These are phyloP conservation scores for Daldinia childiae DNA, from an alignment of 495 filamentous ascomycete species.

Conservation along the genomic window DNA sequence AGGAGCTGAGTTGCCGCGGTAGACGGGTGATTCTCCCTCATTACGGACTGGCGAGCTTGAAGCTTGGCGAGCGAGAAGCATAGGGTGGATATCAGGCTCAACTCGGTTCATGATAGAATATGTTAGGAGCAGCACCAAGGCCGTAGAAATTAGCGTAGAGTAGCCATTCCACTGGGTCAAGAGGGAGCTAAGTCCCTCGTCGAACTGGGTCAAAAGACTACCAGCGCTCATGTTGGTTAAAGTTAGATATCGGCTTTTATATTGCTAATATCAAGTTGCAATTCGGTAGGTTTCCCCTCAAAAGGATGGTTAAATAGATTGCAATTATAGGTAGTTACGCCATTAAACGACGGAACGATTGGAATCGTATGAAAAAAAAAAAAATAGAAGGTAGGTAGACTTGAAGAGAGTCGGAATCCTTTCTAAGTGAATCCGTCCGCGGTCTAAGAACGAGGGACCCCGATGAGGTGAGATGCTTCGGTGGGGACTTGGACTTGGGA, in stretches of 20 bases:
- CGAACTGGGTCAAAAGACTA: conserved; percentile 67
- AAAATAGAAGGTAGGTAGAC: not conserved
- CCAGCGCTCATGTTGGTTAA: conserved; percentile 60
- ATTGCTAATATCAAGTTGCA: conserved; percentile 2
- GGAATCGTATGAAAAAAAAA: conserved; percentile 18
- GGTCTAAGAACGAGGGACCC: conserved; percentile 9
- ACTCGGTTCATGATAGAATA: conserved; percentile 62
- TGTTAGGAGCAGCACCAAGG: conserved; percentile 62
- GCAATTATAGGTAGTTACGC: not conserved
- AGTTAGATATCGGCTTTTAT: conserved; percentile 5
- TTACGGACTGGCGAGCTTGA: conserved; percentile 80
- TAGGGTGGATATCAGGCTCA: conserved; percentile 90
- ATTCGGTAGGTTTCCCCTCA: conserved; percentile 14
- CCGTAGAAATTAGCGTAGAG: conserved; percentile 69
- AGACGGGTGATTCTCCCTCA: conserved; percentile 82
- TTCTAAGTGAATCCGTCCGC: conserved; percentile 15
- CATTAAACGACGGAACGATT: conserved; percentile 21
- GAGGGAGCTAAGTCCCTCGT: conserved; percentile 71
- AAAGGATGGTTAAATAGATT: not conserved
- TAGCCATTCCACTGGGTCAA: conserved; percentile 83
- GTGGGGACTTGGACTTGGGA: conserved; percentile 10
- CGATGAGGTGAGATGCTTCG: conserved; percentile 23
- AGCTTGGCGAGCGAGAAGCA: conserved; percentile 87
- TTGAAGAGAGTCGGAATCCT: conserved; percentile 2
- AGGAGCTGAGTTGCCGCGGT: conserved; percentile 81